Evolutionary conservation across 495 filamentous ascomycete species (phyloP), one percentile per base, ranked within the genome.

Genomic region (Trichocladium antarcticum): DNA sequence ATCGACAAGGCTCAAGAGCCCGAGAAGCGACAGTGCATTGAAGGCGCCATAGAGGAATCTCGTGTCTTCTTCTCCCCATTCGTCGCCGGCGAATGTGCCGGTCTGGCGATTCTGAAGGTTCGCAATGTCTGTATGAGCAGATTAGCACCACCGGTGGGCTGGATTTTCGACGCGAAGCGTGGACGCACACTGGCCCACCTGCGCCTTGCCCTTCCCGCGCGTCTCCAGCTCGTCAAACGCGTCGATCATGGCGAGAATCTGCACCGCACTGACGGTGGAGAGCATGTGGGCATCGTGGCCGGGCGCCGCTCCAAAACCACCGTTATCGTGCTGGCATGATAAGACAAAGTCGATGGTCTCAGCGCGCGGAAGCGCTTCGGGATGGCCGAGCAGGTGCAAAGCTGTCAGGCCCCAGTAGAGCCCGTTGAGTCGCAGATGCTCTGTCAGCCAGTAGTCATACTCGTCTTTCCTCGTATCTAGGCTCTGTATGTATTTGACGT

Each of bases 61-160:
- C 6, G 93, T 97, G 66, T 98, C 92, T 44, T 78, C 78, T 68
- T 98, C 92, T 8, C 93, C 92, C 89, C 89, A 98, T 64, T 94
- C 81, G 55, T 97, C 93, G 35, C 92, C 92, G 53, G 81, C 80
- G 61, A 98, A 96, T 1, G 81, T 85, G 49, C 92, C 92, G 21
- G 82, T 87, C 54, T 84, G 70, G 3, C 66, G 70, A 56, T 95
- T 80, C 58, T 98, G 92, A 46, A 95, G 74, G 46, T 68, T 67
- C 36, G 88, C 82, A 52, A 98, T 87, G 71, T 80, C 87, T 94
- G 56, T 34, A 34, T n/a, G 9, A 6, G 8, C 17, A n/a, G 44
- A 53, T 58, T 37, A 50, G 40, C 51, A 46, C 35, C 24, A 14
- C 35, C 24, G 15, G 49, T 28, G 20, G 7, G 22, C 28, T 12